Base-by-base conservation (phyloP, 2,329 filamentous ascomycete genomes). In the Penicillium sclerotigenum region DNA sequence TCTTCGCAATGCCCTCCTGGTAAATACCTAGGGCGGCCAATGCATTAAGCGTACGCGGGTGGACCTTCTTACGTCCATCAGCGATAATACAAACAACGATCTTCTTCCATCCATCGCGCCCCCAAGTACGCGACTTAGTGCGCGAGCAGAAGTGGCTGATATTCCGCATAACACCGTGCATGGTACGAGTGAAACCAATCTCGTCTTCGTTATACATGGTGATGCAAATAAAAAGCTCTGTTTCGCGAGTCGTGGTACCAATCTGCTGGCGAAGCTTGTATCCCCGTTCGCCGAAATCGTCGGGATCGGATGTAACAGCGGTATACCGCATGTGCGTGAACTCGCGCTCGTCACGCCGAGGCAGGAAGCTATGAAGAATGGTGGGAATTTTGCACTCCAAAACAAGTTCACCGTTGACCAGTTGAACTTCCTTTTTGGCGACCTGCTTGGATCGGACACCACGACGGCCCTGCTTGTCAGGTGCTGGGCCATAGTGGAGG, bases 121-220 rank as follows among this genome's bases (percentile, higher is more conserved):
- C 95, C 94, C 94, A 99, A 0, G 92, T 97, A 57, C 94, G 85
- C 6, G 91, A 96, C 73, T 94, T 93, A 52, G 87, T 89, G 51
- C 94, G 87, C 20, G 88, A 91, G 79, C 94, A 99, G 75, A 99
- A 97, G 73, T 97, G 94, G 14, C 90, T 87, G 67, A 99, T 93
- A 72, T 99, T 99, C 73, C 95, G 91, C 90, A 99, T 96, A 54
- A 99, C 90, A 53, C 93, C 94, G 73, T 97, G 91, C 93, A 99
- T 97, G 0, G 94, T 99, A 45, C 94, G 86, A 7, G 94, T 97
- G 67, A 99, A 99, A 70, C 91, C 86, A 66, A 96, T 90, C 71
- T 97, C 94, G 75, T 97, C 90, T 76, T 99, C 94, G 75, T 99
- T 99, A 79, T 97, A 97, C 94, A 97, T 97, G 66, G 94, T 99